A percentile compares a stretch with the other conserved stretches of the same genome.
Conservation (phyloP, 1,139 yeast species). For the Geotrichum histeridarum region DNA sequence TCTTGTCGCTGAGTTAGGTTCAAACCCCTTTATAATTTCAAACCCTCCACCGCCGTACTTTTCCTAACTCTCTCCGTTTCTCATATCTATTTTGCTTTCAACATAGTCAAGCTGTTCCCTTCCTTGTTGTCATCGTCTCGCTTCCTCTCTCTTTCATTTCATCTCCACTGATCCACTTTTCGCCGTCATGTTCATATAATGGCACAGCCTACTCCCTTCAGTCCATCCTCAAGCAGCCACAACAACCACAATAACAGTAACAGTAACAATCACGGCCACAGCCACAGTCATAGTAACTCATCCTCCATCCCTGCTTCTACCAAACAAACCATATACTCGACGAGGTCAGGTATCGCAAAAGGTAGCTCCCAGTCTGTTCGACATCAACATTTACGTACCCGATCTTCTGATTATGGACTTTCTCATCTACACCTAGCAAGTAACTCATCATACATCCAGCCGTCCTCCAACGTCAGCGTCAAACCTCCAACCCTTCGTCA, state of each 20-base stretch:
- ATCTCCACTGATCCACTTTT: too few species aligned
- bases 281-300: not conserved
- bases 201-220: constrained; percentile 3
- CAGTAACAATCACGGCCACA: not conserved
- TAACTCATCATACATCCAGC: not conserved
- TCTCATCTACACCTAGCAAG: not conserved
- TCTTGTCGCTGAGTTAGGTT: too few species aligned
- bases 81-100: not conserved
- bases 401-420: constrained; percentile 5
- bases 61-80: not conserved
- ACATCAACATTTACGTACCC: constrained; percentile 1
- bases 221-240: not conserved
- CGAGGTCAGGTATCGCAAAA: not conserved
- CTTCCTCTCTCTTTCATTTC: not conserved
- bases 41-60: too few species aligned
- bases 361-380: not conserved
- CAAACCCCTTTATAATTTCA: too few species aligned
- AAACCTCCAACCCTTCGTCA: not conserved
- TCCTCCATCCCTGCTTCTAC: not conserved
- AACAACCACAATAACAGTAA: not conserved
- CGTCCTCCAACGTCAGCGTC: not conserved
- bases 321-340: constrained; percentile 4
- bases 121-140: not conserved
- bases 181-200: not conserved
- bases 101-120: not conserved